phyloP scores from a whole-genome alignment of 2,329 filamentous ascomycete genomes.

The Pseudogymnoascus sp. region DNA sequence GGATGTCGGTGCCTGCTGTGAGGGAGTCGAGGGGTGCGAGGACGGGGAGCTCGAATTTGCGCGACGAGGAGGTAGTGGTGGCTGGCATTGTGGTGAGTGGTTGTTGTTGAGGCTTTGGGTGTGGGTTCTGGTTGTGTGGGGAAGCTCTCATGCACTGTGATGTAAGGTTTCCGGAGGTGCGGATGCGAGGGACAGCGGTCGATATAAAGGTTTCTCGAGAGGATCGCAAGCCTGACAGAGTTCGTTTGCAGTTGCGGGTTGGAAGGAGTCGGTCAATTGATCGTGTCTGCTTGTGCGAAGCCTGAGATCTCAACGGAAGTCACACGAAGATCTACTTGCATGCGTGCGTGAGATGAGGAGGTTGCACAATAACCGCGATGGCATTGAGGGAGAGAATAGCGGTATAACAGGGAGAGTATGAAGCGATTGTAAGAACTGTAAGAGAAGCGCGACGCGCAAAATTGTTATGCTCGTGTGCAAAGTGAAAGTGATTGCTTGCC shows the following conservation, averaged over 20 bases:
- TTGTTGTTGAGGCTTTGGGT: not conserved
- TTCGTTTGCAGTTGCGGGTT: not conserved
- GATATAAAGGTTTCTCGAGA: not conserved
- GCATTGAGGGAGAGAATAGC: not conserved
- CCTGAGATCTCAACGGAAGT: conserved; percentile 6
- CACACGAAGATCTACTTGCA: conserved; percentile 7
- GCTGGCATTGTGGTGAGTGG: not conserved
- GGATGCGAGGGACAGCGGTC: not conserved
- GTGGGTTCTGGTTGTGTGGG: not conserved
- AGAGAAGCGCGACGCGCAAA: conserved; percentile 6
- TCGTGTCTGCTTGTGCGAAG: not conserved
- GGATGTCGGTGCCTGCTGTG: conserved; percentile 30
- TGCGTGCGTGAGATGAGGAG: conserved; percentile 3
- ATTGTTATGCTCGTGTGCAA: not conserved
- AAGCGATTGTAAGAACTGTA: not conserved
- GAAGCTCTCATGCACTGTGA: conserved; percentile 7
- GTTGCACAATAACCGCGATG: conserved; percentile 5
- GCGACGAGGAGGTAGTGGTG: conserved; percentile 5
- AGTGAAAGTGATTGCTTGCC: not conserved
- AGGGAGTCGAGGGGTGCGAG: conserved; percentile 28
- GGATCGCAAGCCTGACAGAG: not conserved
- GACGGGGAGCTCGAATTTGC: conserved; percentile 28
- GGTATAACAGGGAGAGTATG: not conserved
- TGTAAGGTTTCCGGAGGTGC: conserved; percentile 1
- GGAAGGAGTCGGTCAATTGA: not conserved